Evolutionary conservation across 1,139 yeast species (phyloP).

Genomic region (Zygosaccharomyces sapae): DNA sequence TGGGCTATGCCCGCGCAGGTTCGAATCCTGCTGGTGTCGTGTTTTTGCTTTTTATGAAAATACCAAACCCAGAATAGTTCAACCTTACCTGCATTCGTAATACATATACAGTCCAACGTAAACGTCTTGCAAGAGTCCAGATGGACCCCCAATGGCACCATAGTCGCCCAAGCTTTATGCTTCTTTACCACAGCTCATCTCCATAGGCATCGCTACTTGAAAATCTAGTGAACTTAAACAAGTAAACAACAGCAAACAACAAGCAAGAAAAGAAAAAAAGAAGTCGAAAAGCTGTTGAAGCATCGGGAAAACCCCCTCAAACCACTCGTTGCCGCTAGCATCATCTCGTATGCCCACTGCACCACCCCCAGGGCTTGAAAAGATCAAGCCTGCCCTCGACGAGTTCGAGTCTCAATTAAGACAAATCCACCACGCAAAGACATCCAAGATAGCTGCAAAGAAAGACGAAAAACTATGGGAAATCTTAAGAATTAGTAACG

Average conservation of each 20-base stretch:
- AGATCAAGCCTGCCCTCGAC: conserved; percentile 64
- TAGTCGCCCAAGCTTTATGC: no score
- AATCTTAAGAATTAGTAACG: conserved; percentile 65
- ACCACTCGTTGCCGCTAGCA: no score
- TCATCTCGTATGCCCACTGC: conserved; percentile 3
- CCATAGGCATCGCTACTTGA: background rate
- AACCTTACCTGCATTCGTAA: no score
- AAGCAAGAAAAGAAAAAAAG: background rate
- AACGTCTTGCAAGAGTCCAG: no score
- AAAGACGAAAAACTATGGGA: conserved; percentile 64
- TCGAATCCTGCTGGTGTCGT: conserved; percentile 41
- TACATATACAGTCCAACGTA: no score
- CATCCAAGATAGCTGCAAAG: conserved; percentile 26
- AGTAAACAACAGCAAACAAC: background rate
- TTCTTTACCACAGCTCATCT: conserved; percentile 1
- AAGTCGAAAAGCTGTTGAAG: background rate
- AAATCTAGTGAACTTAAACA: background rate
- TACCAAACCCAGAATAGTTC: no score
- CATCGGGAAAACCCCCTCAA: background rate
- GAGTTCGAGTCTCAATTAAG: conserved; percentile 60
- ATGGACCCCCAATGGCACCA: no score
- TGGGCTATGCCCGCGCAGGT: conserved; percentile 45
- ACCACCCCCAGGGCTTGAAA: conserved; percentile 72
- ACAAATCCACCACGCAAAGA: conserved; percentile 46
- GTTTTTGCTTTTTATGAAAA: conserved; percentile 6